Percentiles rank a stretch among this genome's conserved stretches.
These are phyloP conservation scores for Phaeosphaeria sp. DNA, from an alignment of 2,329 filamentous ascomycete species.

Conservation along the genomic window DNA sequence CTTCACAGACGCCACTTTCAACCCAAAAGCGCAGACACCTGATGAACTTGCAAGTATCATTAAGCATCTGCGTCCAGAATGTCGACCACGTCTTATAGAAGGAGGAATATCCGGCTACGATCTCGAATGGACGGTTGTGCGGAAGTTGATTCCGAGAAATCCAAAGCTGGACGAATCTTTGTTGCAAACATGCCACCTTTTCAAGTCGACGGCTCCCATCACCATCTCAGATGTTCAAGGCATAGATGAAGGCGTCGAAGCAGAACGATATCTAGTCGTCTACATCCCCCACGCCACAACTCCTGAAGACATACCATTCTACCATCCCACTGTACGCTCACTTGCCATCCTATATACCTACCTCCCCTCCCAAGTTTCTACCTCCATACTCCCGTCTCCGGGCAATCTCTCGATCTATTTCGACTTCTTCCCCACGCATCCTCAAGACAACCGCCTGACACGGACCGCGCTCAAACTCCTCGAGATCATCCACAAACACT, in stretches of 20 bases:
- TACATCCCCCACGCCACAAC: slow-evolving; percentile 76
- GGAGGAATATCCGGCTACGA: slow-evolving; percentile 43
- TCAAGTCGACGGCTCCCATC: slow-evolving; percentile 47
- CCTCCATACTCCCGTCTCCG: slow-evolving; percentile 30
- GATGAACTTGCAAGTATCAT: slow-evolving; percentile 52
- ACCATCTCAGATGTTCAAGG: slow-evolving; percentile 16
- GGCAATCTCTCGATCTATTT: slow-evolving; percentile 60
- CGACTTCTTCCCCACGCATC: slow-evolving; percentile 51
- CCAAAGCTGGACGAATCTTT: slow-evolving; percentile 74
- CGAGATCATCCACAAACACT: slow-evolving; percentile 74
- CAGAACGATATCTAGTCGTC: slow-evolving; percentile 66
- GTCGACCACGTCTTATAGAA: slow-evolving; percentile 36
- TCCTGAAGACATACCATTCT: slow-evolving; percentile 76
- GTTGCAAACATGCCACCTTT: slow-evolving; percentile 83
- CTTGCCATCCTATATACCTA: slow-evolving; percentile 79
- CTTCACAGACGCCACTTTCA: slow-evolving; percentile 46
- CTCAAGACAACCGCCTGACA: slow-evolving; percentile 60
- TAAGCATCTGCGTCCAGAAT: slow-evolving; percentile 56
- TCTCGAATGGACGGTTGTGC: slow-evolving; percentile 70
- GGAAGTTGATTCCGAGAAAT: slow-evolving; percentile 83
- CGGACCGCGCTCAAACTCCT: slow-evolving; percentile 74
- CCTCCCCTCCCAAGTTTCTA: slow-evolving; percentile 23
- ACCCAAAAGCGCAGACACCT: slow-evolving; percentile 35
- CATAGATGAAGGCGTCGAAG: slow-evolving; percentile 34
- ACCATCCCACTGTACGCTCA: slow-evolving; percentile 78